phyloP scores from a whole-genome alignment of 1,284 basidiomycete genomes.

The Marasmius tenuissimus region DNA sequence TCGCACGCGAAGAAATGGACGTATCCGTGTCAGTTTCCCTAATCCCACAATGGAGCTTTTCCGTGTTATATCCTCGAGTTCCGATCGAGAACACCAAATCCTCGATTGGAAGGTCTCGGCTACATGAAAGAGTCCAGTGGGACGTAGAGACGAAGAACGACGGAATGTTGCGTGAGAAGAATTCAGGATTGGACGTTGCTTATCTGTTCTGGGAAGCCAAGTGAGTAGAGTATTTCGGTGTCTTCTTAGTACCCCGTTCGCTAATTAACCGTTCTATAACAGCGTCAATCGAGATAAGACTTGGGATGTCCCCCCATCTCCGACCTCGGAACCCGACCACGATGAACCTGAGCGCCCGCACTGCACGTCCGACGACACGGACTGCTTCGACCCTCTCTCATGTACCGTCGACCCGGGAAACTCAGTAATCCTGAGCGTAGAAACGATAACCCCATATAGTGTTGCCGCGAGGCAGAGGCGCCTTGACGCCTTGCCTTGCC shows the following conservation, averaged over 20 bases:
- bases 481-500: no score
- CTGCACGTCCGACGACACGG: background rate
- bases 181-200: background rate
- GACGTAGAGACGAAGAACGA: background rate
- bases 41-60: constrained; percentile 29
- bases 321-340: no score
- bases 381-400: background rate
- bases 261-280: background rate
- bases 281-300: background rate
- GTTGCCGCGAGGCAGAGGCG: no score
- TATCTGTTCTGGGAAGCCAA: background rate
- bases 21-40: constrained; percentile 26
- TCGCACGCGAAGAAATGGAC: constrained; percentile 21
- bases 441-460: background rate
- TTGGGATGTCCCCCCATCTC: no score
- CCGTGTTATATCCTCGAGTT: constrained; percentile 30
- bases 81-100: background rate
- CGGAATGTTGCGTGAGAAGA: background rate
- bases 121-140: background rate
- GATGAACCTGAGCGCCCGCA: no score
- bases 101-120: background rate
- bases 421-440: background rate
- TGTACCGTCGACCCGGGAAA: background rate
- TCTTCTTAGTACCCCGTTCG: background rate
- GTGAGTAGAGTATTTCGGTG: background rate